Evolutionary conservation across 139 green algal species (phyloP).

Genomic region (Micromonas pusilla): DNA sequence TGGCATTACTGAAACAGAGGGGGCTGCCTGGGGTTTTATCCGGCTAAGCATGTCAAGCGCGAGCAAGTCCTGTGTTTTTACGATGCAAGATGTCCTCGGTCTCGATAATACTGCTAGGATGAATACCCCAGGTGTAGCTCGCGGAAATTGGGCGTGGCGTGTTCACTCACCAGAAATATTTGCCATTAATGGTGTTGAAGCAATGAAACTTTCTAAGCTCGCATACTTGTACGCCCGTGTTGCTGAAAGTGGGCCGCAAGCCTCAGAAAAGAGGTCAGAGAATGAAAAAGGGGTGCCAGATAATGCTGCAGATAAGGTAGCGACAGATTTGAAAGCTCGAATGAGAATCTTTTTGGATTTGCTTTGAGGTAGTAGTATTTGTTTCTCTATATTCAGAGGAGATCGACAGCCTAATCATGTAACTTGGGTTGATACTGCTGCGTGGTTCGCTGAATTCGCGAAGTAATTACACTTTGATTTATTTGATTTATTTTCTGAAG

Average conservation of each 20-base stretch:
- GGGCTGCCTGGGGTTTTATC: slow-evolving; percentile 79
- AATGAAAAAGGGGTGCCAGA: too few relatives aligned
- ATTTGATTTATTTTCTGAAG: too few relatives aligned
- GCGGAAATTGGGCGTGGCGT: slow-evolving; percentile 42
- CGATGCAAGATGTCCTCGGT: slow-evolving; percentile 91
- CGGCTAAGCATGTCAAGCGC: slow-evolving; percentile 58
- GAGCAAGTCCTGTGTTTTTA: slow-evolving; percentile 64
- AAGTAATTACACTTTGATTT: too few relatives aligned
- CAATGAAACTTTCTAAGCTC: neutral
- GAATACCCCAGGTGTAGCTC: slow-evolving; percentile 82
- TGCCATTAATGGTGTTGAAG: neutral
- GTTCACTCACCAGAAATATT: neutral
- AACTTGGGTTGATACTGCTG: too few relatives aligned
- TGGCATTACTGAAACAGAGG: slow-evolving; percentile 40
- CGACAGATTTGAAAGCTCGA: too few relatives aligned
- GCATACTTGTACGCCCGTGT: slow-evolving; percentile 10
- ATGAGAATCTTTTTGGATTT: too few relatives aligned
- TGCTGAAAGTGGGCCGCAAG: neutral
- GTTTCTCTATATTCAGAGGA: too few relatives aligned
- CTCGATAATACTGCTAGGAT: slow-evolving; percentile 87
- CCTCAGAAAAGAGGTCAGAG: too few relatives aligned
- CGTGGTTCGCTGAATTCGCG: too few relatives aligned
- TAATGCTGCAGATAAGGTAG: too few relatives aligned
- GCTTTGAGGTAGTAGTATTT: too few relatives aligned
- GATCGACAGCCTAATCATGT: too few relatives aligned